These are phyloP conservation scores for Cubamyces sp. DNA, from an alignment of 768 basidiomycete species.

Conservation along the genomic window DNA sequence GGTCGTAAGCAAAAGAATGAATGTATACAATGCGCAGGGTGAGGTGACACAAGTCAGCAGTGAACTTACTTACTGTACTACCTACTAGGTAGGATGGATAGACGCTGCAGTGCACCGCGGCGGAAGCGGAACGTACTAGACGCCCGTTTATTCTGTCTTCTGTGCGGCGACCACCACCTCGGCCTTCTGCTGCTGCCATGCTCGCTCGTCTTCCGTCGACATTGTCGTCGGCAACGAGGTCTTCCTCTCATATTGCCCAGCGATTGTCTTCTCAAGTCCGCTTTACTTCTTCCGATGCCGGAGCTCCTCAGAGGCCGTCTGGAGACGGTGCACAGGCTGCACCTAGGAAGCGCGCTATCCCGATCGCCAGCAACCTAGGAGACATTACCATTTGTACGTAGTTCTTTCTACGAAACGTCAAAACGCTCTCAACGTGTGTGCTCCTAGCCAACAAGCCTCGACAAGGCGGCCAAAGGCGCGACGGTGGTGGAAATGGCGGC, in stretches of 20 bases:
- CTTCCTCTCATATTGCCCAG: not conserved
- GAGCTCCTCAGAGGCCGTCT: not conserved
- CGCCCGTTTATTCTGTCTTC: not conserved
- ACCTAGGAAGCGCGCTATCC: conserved; percentile 24
- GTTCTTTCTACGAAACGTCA: not conserved
- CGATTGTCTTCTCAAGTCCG: conserved; percentile 2
- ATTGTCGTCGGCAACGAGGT: conserved; percentile 6
- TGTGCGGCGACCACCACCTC: not conserved
- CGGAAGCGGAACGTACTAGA: no score
- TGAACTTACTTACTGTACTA: no score
- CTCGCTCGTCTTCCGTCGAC: conserved; percentile 16
- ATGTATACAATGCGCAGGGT: no score
- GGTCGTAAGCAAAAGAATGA: no score
- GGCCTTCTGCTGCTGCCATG: conserved; percentile 8
- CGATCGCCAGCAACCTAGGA: conserved; percentile 26
- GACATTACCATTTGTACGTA: conserved; percentile 32
- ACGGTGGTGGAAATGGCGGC: not conserved
- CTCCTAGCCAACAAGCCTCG: not conserved
- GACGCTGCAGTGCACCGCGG: no score
- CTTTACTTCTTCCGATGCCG: conserved; percentile 17
- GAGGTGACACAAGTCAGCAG: no score
- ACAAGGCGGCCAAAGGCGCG: not conserved
- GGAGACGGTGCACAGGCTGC: not conserved
- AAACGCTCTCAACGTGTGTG: not conserved
- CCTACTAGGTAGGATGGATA: no score